phyloP scores from a whole-genome alignment of 2,329 filamentous ascomycete species.

The Aquanectria penicillioides region DNA sequence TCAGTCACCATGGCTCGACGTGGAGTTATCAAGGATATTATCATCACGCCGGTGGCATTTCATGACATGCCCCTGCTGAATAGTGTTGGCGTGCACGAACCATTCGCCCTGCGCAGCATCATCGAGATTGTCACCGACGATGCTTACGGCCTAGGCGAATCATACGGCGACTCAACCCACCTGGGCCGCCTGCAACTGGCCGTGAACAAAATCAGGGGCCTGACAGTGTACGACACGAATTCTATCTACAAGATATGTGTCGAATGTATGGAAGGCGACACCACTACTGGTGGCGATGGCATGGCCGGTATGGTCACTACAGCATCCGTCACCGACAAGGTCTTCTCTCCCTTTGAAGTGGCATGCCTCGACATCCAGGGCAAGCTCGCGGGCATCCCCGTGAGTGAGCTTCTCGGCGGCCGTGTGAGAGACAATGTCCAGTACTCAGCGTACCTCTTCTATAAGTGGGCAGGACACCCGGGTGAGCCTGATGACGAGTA shows the following conservation, averaged over 20 bases:
- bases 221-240: constrained; percentile 71
- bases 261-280: constrained; percentile 72
- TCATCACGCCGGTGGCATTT: constrained; percentile 56
- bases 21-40: constrained; percentile 48
- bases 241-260: constrained; percentile 86
- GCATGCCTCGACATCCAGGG: constrained; percentile 54
- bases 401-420: constrained; percentile 52
- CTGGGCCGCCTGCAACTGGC: constrained; percentile 46
- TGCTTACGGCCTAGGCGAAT: constrained; percentile 52
- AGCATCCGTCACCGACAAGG: constrained; percentile 52
- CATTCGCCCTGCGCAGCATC: constrained; percentile 54
- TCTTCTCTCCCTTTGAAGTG: constrained; percentile 56
- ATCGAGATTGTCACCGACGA: constrained; percentile 50
- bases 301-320: constrained; percentile 61
- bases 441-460: constrained; percentile 56
- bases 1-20: constrained; percentile 39
- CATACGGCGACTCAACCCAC: constrained; percentile 53
- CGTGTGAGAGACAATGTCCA: constrained; percentile 51
- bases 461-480: constrained; percentile 54
- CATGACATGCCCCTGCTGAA: constrained; percentile 57
- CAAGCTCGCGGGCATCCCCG: constrained; percentile 51
- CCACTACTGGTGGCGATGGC: constrained; percentile 62
- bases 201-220: constrained; percentile 43
- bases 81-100: constrained; percentile 55
- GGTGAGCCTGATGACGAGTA: constrained; percentile 52